Evolutionary conservation across 441 rosid genomes (phyloP).

Genomic region (Syzygium malaccense): DNA sequence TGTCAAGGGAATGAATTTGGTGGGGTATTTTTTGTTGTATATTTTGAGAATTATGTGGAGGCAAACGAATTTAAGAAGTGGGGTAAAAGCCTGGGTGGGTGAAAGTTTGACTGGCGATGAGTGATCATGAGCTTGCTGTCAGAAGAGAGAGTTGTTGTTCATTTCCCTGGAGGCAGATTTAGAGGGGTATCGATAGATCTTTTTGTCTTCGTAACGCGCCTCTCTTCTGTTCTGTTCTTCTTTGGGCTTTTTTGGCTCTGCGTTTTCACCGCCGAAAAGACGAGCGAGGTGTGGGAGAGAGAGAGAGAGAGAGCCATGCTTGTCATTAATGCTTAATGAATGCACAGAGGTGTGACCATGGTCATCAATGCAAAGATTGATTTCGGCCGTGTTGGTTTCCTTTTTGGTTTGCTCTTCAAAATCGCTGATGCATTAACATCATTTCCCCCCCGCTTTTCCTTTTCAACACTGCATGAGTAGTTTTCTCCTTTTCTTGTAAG

Average conservation of each 20-base stretch:
- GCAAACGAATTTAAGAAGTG: not conserved
- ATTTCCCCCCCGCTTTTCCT: not conserved
- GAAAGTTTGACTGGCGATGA: not conserved
- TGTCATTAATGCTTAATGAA: not conserved
- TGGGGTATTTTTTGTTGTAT: not conserved
- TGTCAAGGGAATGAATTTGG: conserved; percentile 1
- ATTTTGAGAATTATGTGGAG: not conserved
- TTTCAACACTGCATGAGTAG: not conserved
- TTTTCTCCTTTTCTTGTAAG: not conserved
- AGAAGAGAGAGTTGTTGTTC: not conserved
- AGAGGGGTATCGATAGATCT: not conserved
- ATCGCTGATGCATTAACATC: not conserved
- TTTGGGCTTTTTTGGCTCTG: not conserved
- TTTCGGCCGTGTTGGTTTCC: not conserved
- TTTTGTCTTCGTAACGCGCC: not conserved
- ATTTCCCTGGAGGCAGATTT: not conserved
- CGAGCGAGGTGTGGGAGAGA: not conserved
- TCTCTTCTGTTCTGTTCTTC: not conserved
- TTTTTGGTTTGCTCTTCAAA: not conserved
- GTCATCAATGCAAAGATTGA: not conserved
- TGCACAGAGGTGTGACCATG: not conserved
- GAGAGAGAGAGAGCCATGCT: not conserved
- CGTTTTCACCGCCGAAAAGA: not conserved
- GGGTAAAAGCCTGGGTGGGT: not conserved
- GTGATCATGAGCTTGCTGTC: not conserved